Evolutionary conservation across 495 filamentous ascomycete genomes (phyloP).

Genomic region (Aspergillus indologenus): DNA sequence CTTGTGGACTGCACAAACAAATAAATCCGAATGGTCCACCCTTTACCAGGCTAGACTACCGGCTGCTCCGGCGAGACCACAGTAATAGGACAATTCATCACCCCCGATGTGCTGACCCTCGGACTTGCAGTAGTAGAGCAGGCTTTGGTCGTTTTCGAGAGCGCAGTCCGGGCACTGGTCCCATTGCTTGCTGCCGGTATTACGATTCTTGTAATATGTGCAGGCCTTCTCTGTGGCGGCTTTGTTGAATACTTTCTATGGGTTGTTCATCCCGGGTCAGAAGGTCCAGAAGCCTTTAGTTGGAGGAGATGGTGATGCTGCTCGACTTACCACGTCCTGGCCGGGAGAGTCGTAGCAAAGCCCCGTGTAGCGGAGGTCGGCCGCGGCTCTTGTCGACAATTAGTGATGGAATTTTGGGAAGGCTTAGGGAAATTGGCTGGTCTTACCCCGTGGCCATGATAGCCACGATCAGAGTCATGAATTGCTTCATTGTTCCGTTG

Average conservation of each 20-base stretch:
- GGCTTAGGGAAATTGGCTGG: not conserved
- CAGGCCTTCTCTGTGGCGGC: conserved; percentile 21
- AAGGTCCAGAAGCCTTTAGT: no score
- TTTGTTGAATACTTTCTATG: conserved; percentile 17
- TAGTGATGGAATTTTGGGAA: not conserved
- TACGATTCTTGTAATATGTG: conserved; percentile 22
- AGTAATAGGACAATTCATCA: conserved; percentile 20
- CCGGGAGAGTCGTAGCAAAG: conserved; percentile 14
- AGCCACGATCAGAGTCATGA: conserved; percentile 8
- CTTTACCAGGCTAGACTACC: conserved; percentile 19
- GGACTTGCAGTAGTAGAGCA: conserved; percentile 22
- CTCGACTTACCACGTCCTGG: conserved; percentile 12
- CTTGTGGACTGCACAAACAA: not conserved
- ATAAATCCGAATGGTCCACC: not conserved
- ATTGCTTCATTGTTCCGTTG: not conserved
- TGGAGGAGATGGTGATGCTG: no score
- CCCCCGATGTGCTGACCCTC: conserved; percentile 19
- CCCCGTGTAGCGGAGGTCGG: conserved; percentile 15
- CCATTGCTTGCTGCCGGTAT: conserved; percentile 24
- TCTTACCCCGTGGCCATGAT: conserved; percentile 13
- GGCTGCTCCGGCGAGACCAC: conserved; percentile 15
- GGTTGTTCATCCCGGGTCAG: not conserved
- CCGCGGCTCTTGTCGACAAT: conserved; percentile 8
- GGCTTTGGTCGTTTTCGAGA: conserved; percentile 9
- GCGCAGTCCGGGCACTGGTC: conserved; percentile 26